These are phyloP conservation scores for Colletotrichum shisoi DNA, from an alignment of 2,329 filamentous ascomycete genomes.

Conservation along the genomic window DNA sequence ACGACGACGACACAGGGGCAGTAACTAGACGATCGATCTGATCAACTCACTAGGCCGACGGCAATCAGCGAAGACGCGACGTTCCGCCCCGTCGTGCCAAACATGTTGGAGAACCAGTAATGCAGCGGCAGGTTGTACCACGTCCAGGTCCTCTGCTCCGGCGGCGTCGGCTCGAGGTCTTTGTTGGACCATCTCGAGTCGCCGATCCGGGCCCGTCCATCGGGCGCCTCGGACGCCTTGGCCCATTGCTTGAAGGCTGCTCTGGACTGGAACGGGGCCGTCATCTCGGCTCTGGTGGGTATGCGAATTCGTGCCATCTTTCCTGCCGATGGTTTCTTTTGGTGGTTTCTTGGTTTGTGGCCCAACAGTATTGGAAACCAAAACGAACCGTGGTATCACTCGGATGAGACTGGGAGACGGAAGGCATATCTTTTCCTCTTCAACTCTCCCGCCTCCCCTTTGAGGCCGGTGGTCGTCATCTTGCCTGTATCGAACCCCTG, in stretches of 20 bases:
- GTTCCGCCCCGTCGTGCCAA: conserved; percentile 46
- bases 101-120: conserved; percentile 46
- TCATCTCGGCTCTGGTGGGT: conserved; percentile 31
- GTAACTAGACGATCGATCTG: too few relatives aligned
- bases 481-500: background rate
- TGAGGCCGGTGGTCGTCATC: background rate
- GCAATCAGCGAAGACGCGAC: conserved; percentile 45
- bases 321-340: background rate
- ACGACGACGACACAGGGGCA: too few relatives aligned
- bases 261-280: conserved; percentile 42
- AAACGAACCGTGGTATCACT: background rate
- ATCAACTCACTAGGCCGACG: conserved; percentile 41
- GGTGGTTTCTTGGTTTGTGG: too few relatives aligned
- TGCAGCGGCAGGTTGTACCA: conserved; percentile 45
- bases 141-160: conserved; percentile 45
- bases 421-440: background rate
- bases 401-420: too few relatives aligned
- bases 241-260: conserved; percentile 42
- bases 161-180: conserved; percentile 45
- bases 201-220: conserved; percentile 41
- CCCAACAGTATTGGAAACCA: background rate
- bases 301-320: conserved; percentile 32
- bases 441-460: background rate
- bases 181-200: conserved; percentile 46
- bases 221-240: conserved; percentile 39